Conservation (phyloP, 306 rosid genomes). For the Quercus aquifolioides region DNA sequence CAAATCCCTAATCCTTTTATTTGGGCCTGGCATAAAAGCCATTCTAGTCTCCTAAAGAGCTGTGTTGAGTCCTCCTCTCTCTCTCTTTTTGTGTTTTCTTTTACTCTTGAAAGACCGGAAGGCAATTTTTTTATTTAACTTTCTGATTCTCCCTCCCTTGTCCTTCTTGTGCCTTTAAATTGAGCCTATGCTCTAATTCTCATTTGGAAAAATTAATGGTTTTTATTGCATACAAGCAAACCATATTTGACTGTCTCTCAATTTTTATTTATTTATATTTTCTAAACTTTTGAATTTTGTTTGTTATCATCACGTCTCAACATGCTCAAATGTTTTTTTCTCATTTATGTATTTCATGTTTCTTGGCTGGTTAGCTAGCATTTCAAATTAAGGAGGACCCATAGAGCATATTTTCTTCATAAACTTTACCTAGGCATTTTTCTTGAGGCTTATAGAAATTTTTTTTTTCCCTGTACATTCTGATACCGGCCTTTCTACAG, state of each 20-base stretch:
- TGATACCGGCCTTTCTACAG: slow-evolving; percentile 37
- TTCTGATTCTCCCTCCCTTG: no score
- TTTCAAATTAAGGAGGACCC: not conserved
- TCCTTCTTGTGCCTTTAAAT: no score
- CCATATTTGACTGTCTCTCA: not conserved
- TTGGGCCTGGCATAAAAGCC: no score
- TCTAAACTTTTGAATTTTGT: not conserved
- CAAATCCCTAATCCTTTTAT: no score
- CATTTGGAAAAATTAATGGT: not conserved
- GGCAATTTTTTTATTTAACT: no score
- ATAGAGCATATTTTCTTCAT: not conserved
- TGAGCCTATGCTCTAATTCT: not conserved
- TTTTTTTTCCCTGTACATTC: not conserved
- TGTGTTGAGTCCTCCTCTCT: no score
- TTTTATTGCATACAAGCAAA: not conserved
- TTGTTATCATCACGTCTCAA: not conserved
- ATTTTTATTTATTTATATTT: not conserved
- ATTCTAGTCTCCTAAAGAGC: no score
- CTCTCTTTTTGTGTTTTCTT: no score
- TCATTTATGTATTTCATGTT: not conserved
- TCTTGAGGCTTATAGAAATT: not conserved
- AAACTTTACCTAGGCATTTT: not conserved
- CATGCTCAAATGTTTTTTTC: not conserved
- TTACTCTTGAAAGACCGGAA: no score
- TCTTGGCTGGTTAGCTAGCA: not conserved